A percentile compares a stretch with the other conserved stretches of the same genome.
Conservation (phyloP, 1,284 basidiomycete species). For the Porogramme epimiltina region DNA sequence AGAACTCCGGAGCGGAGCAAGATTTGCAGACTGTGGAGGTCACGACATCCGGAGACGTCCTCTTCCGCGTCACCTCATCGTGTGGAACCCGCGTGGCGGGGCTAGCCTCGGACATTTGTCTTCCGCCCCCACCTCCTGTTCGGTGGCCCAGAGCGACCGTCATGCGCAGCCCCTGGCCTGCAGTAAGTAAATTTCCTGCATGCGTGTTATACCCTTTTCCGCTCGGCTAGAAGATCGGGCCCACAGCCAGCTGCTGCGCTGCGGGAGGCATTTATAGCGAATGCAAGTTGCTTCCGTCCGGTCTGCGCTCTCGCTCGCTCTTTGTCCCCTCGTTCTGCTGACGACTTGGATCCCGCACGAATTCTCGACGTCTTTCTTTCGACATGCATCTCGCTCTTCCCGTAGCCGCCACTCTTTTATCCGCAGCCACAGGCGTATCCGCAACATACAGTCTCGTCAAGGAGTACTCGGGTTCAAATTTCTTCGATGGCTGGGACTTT, state of each 20-base stretch:
- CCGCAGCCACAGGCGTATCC: background rate
- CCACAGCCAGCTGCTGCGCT: conserved; percentile 9
- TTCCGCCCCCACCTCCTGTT: too few relatives aligned
- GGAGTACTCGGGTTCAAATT: conserved; percentile 44
- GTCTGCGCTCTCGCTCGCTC: background rate
- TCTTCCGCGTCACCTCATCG: too few relatives aligned
- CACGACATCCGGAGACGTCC: too few relatives aligned
- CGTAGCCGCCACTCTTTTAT: conserved; percentile 4
- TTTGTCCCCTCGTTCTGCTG: background rate
- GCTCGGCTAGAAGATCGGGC: background rate
- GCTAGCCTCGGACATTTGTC: too few relatives aligned
- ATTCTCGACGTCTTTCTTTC: background rate
- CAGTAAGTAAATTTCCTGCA: too few relatives aligned
- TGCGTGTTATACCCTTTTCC: background rate
- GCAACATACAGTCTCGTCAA: conserved; percentile 29
- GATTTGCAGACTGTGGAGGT: too few relatives aligned
- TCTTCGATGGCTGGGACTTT: conserved; percentile 59
- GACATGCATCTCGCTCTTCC: conserved; percentile 6
- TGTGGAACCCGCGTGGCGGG: too few relatives aligned
- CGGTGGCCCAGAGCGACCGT: too few relatives aligned
- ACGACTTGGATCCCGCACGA: background rate
- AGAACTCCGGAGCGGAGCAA: too few relatives aligned
- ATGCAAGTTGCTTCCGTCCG: background rate
- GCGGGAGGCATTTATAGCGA: conserved; percentile 7
- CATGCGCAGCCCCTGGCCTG: too few relatives aligned